These are phyloP conservation scores for Endotrypanum monterogeii DNA, from an alignment of 208 protist species.

Conservation along the genomic window DNA sequence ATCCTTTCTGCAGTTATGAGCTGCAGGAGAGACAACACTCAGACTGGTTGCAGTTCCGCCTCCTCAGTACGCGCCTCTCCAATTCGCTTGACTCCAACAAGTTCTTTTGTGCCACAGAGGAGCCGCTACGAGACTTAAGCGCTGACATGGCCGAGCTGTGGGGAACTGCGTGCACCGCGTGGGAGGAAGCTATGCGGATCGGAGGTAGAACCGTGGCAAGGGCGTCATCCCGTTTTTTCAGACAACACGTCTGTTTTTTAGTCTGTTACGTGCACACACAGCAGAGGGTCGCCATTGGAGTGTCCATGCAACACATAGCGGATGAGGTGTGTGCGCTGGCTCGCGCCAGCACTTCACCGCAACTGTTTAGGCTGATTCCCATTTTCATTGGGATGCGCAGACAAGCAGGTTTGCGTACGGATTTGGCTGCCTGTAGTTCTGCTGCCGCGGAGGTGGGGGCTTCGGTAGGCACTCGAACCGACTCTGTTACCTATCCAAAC, in stretches of 20 bases:
- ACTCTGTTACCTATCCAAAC: constrained; percentile 47
- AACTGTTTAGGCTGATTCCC: constrained; percentile 53
- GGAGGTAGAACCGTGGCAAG: not conserved
- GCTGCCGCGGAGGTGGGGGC: not conserved
- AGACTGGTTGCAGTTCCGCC: constrained; percentile 27
- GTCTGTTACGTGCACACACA: constrained; percentile 61
- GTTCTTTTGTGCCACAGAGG: constrained; percentile 27
- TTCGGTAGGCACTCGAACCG: not conserved
- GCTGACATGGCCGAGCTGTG: constrained; percentile 35
- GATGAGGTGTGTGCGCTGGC: constrained; percentile 1
- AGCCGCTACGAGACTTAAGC: constrained; percentile 21
- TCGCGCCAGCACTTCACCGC: not conserved
- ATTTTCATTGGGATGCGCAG: constrained; percentile 47
- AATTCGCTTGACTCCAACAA: constrained; percentile 49
- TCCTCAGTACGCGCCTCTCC: constrained; percentile 44
- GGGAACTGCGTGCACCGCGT: constrained; percentile 9
- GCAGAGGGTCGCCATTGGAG: constrained; percentile 38
- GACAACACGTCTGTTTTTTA: constrained; percentile 33
- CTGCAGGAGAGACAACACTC: not conserved
- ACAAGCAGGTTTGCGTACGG: not conserved
- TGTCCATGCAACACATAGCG: constrained; percentile 21
- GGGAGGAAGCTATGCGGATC: constrained; percentile 7
- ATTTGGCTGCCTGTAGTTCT: not conserved
- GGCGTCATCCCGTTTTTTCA: not conserved
- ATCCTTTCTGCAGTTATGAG: constrained; percentile 9